Percentiles rank a stretch among this genome's conserved stretches.
phyloP scores from a whole-genome alignment of 2,329 filamentous ascomycete species.

The Diaporthe citriasiana region DNA sequence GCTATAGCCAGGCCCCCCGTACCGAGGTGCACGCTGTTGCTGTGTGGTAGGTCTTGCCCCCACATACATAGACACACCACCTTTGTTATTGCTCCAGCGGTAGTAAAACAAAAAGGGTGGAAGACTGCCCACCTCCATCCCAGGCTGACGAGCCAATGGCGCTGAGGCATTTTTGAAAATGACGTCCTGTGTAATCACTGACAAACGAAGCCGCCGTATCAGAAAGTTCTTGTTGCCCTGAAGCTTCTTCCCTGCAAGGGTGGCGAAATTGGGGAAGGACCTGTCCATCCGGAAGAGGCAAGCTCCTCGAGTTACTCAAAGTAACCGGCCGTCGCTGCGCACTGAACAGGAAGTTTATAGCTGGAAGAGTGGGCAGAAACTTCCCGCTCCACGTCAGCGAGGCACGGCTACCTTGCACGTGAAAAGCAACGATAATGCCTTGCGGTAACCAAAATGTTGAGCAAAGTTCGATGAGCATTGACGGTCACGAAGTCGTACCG shows the following conservation, averaged over 20 bases:
- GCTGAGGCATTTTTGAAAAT: slow-evolving; percentile 15
- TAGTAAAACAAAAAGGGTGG: slow-evolving; percentile 4
- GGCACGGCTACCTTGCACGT: background rate
- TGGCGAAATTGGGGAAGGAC: background rate
- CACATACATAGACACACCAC: slow-evolving; percentile 1
- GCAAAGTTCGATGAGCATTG: slow-evolving; percentile 25
- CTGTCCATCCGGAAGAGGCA: slow-evolving; percentile 18
- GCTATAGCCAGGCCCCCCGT: background rate
- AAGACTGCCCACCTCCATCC: slow-evolving; percentile 21
- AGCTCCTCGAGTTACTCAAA: slow-evolving; percentile 18
- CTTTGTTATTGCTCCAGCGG: background rate
- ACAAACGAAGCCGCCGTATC: slow-evolving; percentile 27
- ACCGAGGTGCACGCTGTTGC: background rate
- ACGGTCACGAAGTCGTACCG: slow-evolving; percentile 12
- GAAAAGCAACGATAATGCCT: background rate
- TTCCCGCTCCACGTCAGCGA: slow-evolving; percentile 12
- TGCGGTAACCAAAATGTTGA: background rate
- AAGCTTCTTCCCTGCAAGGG: slow-evolving; percentile 14
- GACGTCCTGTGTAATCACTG: slow-evolving; percentile 37
- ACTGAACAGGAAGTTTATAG: background rate
- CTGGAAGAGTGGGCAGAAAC: background rate
- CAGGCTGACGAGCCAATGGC: slow-evolving; percentile 24
- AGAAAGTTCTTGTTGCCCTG: slow-evolving; percentile 8
- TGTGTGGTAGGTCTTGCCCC: background rate
- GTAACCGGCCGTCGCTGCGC: background rate